Evolutionary conservation across 805 yeast genomes (phyloP).

Genomic region (Ogataea haglerorum): DNA sequence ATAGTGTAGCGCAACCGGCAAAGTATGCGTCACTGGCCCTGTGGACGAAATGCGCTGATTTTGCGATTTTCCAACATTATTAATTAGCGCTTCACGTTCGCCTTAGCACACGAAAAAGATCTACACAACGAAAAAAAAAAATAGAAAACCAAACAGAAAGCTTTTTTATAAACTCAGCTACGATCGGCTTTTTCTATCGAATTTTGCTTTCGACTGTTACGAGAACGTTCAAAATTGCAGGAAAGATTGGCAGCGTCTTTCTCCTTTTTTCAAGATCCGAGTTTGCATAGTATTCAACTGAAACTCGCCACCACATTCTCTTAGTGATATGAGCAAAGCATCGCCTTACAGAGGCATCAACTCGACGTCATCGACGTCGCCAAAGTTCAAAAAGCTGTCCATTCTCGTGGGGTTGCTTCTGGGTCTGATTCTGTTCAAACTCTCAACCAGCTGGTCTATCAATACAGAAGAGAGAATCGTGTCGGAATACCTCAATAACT

Average conservation of each 20-base stretch:
- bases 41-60: too few relatives aligned
- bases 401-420: conserved; percentile 26
- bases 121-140: conserved; percentile 10
- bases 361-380: conserved; percentile 13
- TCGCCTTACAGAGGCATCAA: conserved; percentile 27
- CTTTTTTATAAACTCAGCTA: background rate
- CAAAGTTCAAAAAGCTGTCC: conserved; percentile 26
- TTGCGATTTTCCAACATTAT: background rate
- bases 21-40: too few relatives aligned
- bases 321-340: conserved; percentile 18
- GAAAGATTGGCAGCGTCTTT: background rate
- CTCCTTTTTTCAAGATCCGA: background rate
- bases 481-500: conserved; percentile 28
- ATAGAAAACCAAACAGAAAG: conserved; percentile 15
- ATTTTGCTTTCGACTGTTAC: background rate
- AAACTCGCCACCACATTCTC: background rate
- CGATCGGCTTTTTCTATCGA: background rate
- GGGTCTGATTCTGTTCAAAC: conserved; percentile 27
- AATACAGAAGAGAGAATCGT: conserved; percentile 27
- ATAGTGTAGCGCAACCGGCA: too few relatives aligned
- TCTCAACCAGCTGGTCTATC: conserved; percentile 26
- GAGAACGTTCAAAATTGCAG: background rate
- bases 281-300: background rate
- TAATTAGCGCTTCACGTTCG: background rate
- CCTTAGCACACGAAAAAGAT: conserved; percentile 1